Evolutionary conservation across 2,329 filamentous ascomycete species (phyloP).

Genomic region (Orbilia blumenaviensis): DNA sequence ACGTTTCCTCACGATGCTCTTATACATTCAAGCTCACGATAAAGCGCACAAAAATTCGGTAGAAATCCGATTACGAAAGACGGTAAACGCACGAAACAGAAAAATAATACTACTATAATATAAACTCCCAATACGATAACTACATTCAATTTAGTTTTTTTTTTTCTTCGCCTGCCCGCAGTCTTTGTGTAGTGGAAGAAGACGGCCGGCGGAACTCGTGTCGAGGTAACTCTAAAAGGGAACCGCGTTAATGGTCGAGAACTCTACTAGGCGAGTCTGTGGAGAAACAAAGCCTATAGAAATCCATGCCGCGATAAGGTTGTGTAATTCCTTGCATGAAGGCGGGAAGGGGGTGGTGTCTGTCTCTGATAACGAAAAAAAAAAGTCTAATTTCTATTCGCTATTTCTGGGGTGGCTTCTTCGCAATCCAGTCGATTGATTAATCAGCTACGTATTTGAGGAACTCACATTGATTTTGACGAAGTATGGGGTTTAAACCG

Average conservation of each 20-base stretch:
- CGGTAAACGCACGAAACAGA: slow-evolving; percentile 38
- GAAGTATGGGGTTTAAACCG: no score
- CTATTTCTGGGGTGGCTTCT: background rate
- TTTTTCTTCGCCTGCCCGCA: background rate
- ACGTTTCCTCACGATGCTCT: background rate
- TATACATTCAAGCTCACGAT: slow-evolving; percentile 4
- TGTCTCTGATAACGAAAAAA: slow-evolving; percentile 6
- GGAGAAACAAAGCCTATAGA: slow-evolving; percentile 8
- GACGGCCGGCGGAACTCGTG: slow-evolving; percentile 17
- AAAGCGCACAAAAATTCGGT: slow-evolving; percentile 15
- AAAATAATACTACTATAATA: background rate
- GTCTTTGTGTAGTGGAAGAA: background rate
- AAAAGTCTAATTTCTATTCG: slow-evolving; percentile 4
- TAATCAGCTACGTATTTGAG: no score
- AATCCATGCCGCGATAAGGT: slow-evolving; percentile 25
- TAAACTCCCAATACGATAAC: slow-evolving; percentile 5
- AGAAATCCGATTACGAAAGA: slow-evolving; percentile 10
- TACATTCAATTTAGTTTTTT: background rate
- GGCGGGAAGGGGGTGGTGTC: background rate
- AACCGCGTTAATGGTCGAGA: background rate
- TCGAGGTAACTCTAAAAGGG: slow-evolving; percentile 2
- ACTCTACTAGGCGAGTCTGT: slow-evolving; percentile 32
- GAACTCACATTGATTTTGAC: no score
- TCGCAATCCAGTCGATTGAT: background rate
- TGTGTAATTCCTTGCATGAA: slow-evolving; percentile 23